These are phyloP conservation scores for Aspergillus ellipticus DNA, from an alignment of 495 filamentous ascomycete species.

Conservation along the genomic window DNA sequence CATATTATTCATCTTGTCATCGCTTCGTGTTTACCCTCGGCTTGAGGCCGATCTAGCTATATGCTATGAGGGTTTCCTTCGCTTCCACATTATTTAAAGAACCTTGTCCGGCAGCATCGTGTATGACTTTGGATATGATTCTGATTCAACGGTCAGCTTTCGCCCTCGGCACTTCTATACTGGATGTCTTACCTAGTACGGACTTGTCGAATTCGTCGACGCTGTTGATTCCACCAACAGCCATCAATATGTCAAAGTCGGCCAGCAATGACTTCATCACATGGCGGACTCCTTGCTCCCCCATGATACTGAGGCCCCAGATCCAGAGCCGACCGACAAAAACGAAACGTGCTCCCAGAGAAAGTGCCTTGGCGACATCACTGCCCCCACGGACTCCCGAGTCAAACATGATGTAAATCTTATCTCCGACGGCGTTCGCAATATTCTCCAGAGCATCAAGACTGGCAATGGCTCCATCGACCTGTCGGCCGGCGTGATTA, in stretches of 20 bases:
- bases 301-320: slow-evolving; percentile 57
- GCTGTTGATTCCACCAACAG: slow-evolving; percentile 55
- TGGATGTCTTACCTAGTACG: slow-evolving; percentile 28
- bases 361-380: slow-evolving; percentile 61
- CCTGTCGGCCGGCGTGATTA: slow-evolving; percentile 60
- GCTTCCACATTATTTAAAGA: slow-evolving; percentile 9
- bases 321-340: slow-evolving; percentile 62
- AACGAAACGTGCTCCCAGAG: slow-evolving; percentile 61
- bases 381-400: slow-evolving; percentile 54
- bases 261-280: slow-evolving; percentile 58
- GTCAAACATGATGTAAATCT: slow-evolving; percentile 59
- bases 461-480: slow-evolving; percentile 57
- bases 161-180: not conserved
- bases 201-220: slow-evolving; percentile 49
- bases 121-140: slow-evolving; percentile 43
- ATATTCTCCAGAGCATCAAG: slow-evolving; percentile 62
- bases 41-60: too few relatives aligned
- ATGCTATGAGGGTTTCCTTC: too few relatives aligned
- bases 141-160: slow-evolving; percentile 19
- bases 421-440: slow-evolving; percentile 47
- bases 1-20: not conserved
- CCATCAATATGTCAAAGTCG: slow-evolving; percentile 66
- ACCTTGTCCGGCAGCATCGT: slow-evolving; percentile 38
- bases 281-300: slow-evolving; percentile 59
- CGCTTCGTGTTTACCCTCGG: not conserved